Base-by-base conservation (phyloP, 2,329 filamentous ascomycete species). In the Aspergillus vadensis region DNA sequence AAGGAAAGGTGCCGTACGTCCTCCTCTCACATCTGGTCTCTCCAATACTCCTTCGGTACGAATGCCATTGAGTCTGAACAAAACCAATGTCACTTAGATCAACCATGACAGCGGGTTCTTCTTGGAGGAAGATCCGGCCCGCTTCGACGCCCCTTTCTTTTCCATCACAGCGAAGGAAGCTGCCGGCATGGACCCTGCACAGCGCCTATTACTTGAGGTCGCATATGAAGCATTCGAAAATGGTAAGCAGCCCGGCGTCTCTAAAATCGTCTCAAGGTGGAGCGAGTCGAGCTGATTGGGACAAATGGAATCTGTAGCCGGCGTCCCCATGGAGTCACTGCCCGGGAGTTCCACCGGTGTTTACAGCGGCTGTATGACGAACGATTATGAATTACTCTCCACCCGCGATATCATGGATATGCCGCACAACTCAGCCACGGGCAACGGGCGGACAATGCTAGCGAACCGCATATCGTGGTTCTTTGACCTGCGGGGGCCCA, bases 401-500 rank as follows among this genome's bases (percentile, higher is more conserved):
- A 68, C 63, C 8, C 51, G 62, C 14, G 75, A 77, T 61, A 61
- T 67, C 9, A 61, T 66, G n/a, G 60, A 68, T 25, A 71, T 65
- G 60, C 64, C 60, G 25, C 69, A 61, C 15, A 65, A 64, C 41
- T 61, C 60, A 3, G 60, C 41, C 8, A 71, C 70, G 0, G 76
- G 76, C 1, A 66, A 64, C 23, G 68, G 68, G 5, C 58, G 65
- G 15, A 64, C 67, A 2, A 74, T 79, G 54, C 27, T 77, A 1
- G 67, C 73, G 0, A 78, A 79, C 41, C 71, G 76, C 0, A 27
- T 79, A 0, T 75, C 72, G 1, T 75, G 76, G 59, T 74, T 76
- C 41, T 76, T 77, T 44, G 69, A 78, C 54, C 63, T 73, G 6
- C 61, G 66, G 3, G 76, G 76, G 0, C 71, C 75, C 0, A 72